These are phyloP conservation scores for Prosopis cineraria DNA, from an alignment of 306 rosid genomes.

Conservation along the genomic window DNA sequence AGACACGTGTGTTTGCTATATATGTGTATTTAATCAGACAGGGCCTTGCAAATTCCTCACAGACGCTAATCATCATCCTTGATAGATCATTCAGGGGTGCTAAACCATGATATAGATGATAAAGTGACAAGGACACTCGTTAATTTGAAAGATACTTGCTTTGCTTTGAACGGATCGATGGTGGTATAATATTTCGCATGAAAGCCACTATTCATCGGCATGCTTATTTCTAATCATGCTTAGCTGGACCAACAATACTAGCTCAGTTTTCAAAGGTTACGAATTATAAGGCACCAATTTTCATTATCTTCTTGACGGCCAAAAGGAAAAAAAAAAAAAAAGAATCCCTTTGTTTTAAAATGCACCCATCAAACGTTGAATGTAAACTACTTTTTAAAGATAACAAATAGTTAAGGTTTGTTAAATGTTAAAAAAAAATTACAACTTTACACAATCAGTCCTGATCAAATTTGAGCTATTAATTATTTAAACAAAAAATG, in stretches of 20 bases:
- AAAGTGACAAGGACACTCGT: background rate
- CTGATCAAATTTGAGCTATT: too few species aligned
- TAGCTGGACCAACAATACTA: background rate
- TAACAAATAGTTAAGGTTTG: too few species aligned
- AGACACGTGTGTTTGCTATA: background rate
- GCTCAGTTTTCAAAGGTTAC: background rate
- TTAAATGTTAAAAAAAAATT: too few species aligned
- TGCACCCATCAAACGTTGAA: too few species aligned
- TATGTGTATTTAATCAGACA: background rate
- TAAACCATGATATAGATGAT: background rate
- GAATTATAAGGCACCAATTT: background rate
- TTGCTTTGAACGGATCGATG: background rate
- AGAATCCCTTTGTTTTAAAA: too few species aligned
- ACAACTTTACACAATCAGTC: too few species aligned
- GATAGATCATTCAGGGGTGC: background rate
- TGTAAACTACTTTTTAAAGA: too few species aligned
- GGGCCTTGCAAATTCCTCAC: background rate
- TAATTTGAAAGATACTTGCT: background rate
- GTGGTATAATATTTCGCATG: background rate
- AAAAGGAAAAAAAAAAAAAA: too few species aligned
- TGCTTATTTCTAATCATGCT: background rate
- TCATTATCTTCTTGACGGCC: too few species aligned
- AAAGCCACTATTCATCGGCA: background rate
- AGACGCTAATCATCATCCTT: background rate
- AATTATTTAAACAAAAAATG: too few species aligned